Conservation (phyloP, 208 protist genomes). For the Leishmania tropica region DNA sequence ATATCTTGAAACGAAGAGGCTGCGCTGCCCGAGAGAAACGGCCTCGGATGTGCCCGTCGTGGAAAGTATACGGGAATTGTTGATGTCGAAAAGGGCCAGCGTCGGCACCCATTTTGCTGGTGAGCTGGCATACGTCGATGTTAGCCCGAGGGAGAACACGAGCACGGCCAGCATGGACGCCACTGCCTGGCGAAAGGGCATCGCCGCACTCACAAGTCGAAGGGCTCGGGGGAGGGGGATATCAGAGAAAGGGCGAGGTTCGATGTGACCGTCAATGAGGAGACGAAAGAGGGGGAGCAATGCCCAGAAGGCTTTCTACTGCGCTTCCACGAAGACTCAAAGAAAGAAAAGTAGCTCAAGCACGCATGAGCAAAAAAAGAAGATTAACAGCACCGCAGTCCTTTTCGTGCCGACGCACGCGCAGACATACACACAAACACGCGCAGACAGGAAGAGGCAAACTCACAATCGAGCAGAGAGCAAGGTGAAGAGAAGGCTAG, state of each 20-base stretch:
- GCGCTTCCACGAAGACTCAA: neutral
- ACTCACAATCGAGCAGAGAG: neutral
- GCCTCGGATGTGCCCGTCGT: constrained; percentile 1
- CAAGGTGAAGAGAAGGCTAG: neutral
- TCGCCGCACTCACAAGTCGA: neutral
- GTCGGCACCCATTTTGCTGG: neutral
- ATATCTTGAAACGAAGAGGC: constrained; percentile 18
- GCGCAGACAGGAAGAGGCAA: neutral
- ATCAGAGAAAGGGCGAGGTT: neutral
- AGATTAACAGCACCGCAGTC: neutral
- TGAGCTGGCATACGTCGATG: neutral
- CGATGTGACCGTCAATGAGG: neutral
- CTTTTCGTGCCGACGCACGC: neutral
- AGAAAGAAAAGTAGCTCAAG: neutral
- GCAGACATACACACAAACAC: neutral
- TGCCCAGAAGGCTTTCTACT: neutral
- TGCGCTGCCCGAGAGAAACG: constrained; percentile 21
- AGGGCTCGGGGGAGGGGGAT: neutral
- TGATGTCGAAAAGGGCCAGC: constrained; percentile 30
- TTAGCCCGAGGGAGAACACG: neutral
- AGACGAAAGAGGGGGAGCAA: neutral
- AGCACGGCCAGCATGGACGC: neutral
- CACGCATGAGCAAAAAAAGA: neutral
- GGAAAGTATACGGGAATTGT: constrained; percentile 19
- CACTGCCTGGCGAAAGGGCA: neutral